Conservation (phyloP, 1,284 basidiomycete species). For the Anthracocystis walkeri region DNA sequence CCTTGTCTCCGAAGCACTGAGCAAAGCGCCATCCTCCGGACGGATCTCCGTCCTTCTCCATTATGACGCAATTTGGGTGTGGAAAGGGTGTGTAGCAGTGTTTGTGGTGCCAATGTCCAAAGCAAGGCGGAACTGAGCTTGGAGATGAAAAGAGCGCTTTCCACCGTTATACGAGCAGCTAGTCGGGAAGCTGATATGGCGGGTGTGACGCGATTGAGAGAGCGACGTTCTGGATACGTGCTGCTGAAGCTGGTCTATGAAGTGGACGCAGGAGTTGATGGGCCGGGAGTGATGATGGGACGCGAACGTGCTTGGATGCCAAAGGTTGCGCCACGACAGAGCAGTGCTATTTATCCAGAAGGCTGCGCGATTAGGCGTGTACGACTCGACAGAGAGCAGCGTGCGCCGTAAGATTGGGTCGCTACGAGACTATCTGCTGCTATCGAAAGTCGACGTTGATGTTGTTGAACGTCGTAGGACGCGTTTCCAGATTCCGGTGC, state of each 20-base stretch:
- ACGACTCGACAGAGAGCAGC: neutral
- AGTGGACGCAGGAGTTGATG: neutral
- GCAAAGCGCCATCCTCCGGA: conserved; percentile 88
- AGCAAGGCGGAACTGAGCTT: neutral
- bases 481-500: conserved; percentile 7
- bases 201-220: neutral
- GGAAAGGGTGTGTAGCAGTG: conserved; percentile 6
- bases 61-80: conserved; percentile 19
- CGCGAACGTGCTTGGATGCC: neutral
- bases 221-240: neutral
- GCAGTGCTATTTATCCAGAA: conserved; percentile 2
- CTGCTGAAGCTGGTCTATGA: neutral
- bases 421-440: neutral
- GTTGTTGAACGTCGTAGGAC: conserved; percentile 3
- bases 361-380: neutral
- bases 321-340: conserved; percentile 3
- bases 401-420: neutral
- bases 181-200: neutral
- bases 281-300: neutral
- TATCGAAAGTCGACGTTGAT: neutral
- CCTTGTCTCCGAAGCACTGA: conserved; percentile 88
- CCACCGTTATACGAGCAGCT: neutral
- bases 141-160: neutral
- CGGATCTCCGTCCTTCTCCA: conserved; percentile 67
- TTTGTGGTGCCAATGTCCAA: neutral